These are phyloP conservation scores for Rosa hybrid DNA, from an alignment of 331 rosid species.

Conservation along the genomic window DNA sequence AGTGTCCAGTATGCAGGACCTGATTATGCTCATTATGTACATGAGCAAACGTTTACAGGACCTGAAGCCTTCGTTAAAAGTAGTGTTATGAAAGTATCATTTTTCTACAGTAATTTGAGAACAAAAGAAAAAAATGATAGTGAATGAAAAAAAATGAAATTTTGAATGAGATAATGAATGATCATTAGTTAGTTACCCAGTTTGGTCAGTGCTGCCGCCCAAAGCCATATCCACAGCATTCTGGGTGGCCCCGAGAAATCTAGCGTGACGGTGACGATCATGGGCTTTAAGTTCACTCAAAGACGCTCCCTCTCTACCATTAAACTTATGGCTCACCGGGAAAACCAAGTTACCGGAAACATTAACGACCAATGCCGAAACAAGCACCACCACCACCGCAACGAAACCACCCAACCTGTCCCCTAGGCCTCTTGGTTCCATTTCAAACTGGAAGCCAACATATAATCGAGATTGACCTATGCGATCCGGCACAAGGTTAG, in stretches of 20 bases:
- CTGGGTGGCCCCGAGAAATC: constrained; percentile 45
- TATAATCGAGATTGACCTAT: neutral
- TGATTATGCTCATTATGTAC: neutral
- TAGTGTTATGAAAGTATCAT: too few species aligned
- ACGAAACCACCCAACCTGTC: constrained; percentile 14
- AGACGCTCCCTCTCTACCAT: constrained; percentile 34
- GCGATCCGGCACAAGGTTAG: neutral
- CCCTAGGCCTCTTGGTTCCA: neutral
- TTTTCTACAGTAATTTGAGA: too few species aligned
- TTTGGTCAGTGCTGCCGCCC: constrained; percentile 80
- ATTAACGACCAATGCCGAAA: constrained; percentile 21
- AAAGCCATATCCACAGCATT: constrained; percentile 48
- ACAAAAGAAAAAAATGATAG: too few species aligned
- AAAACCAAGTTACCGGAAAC: constrained; percentile 54
- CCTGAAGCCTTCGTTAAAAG: neutral
- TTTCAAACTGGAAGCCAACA: neutral
- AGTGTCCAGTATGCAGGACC: too few species aligned
- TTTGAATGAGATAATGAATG: too few species aligned
- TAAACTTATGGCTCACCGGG: constrained; percentile 58
- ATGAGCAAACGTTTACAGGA: neutral
- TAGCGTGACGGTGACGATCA: constrained; percentile 64
- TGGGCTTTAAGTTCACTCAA: constrained; percentile 52
- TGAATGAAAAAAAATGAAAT: too few species aligned
- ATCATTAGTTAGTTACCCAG: constrained; percentile 49
- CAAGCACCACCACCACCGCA: constrained; percentile 2